Evolutionary conservation across 805 yeast genomes (phyloP).

Genomic region (Candida xiaguanensis): DNA sequence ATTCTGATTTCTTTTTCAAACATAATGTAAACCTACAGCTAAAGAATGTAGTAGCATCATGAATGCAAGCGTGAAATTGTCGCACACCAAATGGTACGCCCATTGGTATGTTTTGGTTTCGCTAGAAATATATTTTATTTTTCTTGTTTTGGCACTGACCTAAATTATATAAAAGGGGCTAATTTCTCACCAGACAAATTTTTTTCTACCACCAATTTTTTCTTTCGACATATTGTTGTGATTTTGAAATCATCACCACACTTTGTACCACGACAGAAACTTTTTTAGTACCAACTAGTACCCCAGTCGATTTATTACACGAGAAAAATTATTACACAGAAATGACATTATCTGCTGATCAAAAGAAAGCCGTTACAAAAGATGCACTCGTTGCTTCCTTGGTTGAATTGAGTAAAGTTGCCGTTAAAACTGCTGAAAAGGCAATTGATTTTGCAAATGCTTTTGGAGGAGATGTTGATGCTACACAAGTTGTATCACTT

Average conservation of each 20-base stretch:
- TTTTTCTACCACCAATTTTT: background rate
- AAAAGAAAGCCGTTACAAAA: constrained; percentile 16
- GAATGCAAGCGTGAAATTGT: background rate
- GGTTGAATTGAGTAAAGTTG: constrained; percentile 81
- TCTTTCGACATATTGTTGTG: constrained; percentile 2
- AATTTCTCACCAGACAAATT: background rate
- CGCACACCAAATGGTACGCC: background rate
- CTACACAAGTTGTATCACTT: constrained; percentile 37
- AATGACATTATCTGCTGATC: constrained; percentile 14
- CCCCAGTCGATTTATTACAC: constrained; percentile 8
- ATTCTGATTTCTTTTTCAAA: too few relatives aligned
- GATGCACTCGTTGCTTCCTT: constrained; percentile 60
- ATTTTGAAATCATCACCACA: background rate
- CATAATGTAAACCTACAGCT: too few relatives aligned
- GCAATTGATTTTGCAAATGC: constrained; percentile 71
- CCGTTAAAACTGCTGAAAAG: constrained; percentile 78
- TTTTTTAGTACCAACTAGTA: background rate
- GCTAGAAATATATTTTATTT: background rate
- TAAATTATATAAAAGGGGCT: background rate
- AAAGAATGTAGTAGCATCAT: too few relatives aligned
- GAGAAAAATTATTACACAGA: constrained; percentile 8
- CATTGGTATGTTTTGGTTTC: background rate
- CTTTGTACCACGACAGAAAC: background rate
- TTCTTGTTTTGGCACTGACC: background rate
- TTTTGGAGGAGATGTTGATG: constrained; percentile 30